Base-by-base conservation (phyloP, 805 yeast genomes). In the Danielia oregonensis region DNA sequence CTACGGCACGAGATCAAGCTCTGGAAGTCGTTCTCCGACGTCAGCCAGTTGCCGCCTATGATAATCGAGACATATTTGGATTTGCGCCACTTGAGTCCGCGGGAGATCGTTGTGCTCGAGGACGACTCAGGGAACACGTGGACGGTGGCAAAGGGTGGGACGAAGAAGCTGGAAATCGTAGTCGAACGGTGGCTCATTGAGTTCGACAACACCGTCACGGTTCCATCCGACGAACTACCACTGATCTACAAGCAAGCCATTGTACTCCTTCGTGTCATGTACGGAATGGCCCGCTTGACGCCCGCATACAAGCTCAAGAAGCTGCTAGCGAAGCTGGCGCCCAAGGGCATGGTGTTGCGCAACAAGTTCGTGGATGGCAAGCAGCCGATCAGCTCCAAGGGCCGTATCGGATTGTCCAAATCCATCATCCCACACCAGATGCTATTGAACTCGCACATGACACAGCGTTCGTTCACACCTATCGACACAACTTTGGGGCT, bases 181-280 rank as follows among this genome's bases (percentile, higher is more conserved):
- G 62, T 93, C 37, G 98, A 93, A 53, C 72, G 98, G 39, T 93
- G 98, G 98, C 68, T 87, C 16, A 63, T 93, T 22, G 96, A 89
- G 55, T 74, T 89, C 40, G 89, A 83, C 49, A 59, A 74, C 12
- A 63, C 61, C 26, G 57, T 55, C 17, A 65, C 53, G 54, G 63
- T 51, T 6, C 61, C 58, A 11, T 43, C 58, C 15, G 69, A 68
- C 15, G 93, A 85, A 34, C 66, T 83, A 11, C 84, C 88, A 1
- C 59, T 71, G 27, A 73, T 85, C 6, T 83, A 85, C 61, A 86
- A 85, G 48, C 83, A 82, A 46, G 74, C 89, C 19, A 75, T 86
- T 16, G 64, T 88, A 0, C 61, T 84, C 19, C 78, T 93, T 46
- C 76, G 97, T 29, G 78, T 84, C 31, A 58, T 93, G 24, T 82